Conservation (phyloP, 1,284 basidiomycete genomes). For the Ustilago cynodontis region DNA sequence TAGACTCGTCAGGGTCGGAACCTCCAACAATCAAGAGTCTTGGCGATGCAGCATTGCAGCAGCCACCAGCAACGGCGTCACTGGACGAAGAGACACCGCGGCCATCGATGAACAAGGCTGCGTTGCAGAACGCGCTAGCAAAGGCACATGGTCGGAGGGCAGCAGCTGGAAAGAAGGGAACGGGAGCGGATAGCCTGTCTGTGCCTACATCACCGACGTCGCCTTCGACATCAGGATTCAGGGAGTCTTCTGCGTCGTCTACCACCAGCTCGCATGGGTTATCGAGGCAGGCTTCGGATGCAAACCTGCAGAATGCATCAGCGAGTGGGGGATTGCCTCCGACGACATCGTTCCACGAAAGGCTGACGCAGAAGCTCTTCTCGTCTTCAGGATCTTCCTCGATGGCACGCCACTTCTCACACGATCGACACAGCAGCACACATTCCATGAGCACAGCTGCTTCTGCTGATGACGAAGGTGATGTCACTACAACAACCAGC, state of each 20-base stretch:
- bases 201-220: conserved; percentile 25
- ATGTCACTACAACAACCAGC: neutral
- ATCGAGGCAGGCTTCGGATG: conserved; percentile 37
- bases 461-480: conserved; percentile 31
- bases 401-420: conserved; percentile 41
- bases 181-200: conserved; percentile 9
- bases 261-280: conserved; percentile 20
- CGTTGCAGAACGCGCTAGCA: conserved; percentile 26
- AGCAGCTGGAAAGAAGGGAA: neutral
- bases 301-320: conserved; percentile 26
- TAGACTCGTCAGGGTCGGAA: conserved; percentile 49
- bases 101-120: conserved; percentile 49
- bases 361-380: conserved; percentile 47
- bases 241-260: conserved; percentile 37
- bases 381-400: conserved; percentile 28
- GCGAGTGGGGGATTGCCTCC: conserved; percentile 6
- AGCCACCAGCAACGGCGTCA: neutral
- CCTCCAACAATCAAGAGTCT: conserved; percentile 55
- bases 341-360: conserved; percentile 41
- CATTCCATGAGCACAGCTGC: conserved; percentile 38
- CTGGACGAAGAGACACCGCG: conserved; percentile 46
- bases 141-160: conserved; percentile 24
- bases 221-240: conserved; percentile 23
- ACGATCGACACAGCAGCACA: conserved; percentile 42
- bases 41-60: conserved; percentile 21